phyloP scores from a whole-genome alignment of 805 yeast genomes.

The Danielia reshetovae region DNA sequence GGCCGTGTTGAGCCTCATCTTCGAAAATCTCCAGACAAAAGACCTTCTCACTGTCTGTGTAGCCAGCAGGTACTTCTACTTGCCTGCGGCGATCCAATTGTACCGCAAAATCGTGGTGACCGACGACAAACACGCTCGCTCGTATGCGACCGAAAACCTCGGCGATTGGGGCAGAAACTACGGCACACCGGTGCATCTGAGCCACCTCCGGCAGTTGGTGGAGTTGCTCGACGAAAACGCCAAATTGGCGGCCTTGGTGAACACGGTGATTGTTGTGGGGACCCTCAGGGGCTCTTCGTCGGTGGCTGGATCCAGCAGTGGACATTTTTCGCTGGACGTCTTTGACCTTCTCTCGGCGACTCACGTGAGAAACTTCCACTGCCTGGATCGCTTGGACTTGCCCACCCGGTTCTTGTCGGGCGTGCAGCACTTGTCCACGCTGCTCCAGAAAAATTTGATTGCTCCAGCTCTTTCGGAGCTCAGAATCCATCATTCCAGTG shows the following conservation, averaged over 20 bases:
- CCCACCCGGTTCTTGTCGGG: no score
- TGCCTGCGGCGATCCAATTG: constrained; percentile 22
- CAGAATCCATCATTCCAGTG: not conserved
- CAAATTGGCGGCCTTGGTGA: constrained; percentile 13
- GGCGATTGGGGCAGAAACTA: constrained; percentile 18
- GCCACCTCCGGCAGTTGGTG: constrained; percentile 10
- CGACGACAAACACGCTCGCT: constrained; percentile 8
- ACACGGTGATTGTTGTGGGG: constrained; percentile 4
- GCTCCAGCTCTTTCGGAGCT: constrained; percentile 7
- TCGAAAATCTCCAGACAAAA: constrained; percentile 15
- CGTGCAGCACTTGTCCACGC: no score
- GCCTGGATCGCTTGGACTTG: no score
- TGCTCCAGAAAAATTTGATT: no score
- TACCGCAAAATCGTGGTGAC: constrained; percentile 21
- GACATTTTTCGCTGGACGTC: not conserved
- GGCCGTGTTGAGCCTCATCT: constrained; percentile 15
- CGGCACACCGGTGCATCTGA: constrained; percentile 12
- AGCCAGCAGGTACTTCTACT: constrained; percentile 19
- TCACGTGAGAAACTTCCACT: constrained; percentile 6
- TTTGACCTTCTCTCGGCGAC: constrained; percentile 4
- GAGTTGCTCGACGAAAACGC: constrained; percentile 9
- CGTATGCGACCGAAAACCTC: constrained; percentile 9
- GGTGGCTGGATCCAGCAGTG: not conserved
- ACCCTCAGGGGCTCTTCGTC: not conserved
- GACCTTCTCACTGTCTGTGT: constrained; percentile 22